phyloP scores from a whole-genome alignment of 148 eudicot genomes.

The Cornus controversa region DNA sequence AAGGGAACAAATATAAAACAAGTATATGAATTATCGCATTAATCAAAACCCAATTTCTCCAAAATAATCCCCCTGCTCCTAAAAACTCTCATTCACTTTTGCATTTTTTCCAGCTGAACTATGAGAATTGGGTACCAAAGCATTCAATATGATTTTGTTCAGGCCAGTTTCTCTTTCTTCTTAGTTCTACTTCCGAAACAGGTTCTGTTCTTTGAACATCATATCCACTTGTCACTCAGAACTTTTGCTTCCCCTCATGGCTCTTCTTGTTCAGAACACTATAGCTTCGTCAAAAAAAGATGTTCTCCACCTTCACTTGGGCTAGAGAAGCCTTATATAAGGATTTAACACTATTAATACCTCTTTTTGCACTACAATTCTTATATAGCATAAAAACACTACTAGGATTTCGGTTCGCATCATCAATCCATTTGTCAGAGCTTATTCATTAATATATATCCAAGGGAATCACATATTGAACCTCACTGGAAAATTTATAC shows the following conservation, averaged over 20 bases:
- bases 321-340: not conserved
- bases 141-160: not conserved
- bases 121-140: not conserved
- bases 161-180: not conserved
- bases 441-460: not conserved
- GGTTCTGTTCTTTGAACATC: not conserved
- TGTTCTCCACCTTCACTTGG: not conserved
- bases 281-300: not conserved
- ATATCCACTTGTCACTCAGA: not conserved
- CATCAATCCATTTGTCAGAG: not conserved
- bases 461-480: not conserved
- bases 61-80: not conserved
- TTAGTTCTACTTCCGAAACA: not conserved
- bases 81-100: not conserved
- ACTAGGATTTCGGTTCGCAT: not conserved
- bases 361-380: conserved; percentile 6
- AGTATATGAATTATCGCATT: no score
- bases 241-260: no score
- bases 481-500: not conserved
- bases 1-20: no score
- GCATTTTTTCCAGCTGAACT: not conserved
- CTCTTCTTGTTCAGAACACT: not conserved
- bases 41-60: not conserved
- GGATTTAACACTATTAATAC: not conserved
- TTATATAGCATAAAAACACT: not conserved